phyloP scores from a whole-genome alignment of 2,329 filamentous ascomycete species.

The Beauveria bassiana region DNA sequence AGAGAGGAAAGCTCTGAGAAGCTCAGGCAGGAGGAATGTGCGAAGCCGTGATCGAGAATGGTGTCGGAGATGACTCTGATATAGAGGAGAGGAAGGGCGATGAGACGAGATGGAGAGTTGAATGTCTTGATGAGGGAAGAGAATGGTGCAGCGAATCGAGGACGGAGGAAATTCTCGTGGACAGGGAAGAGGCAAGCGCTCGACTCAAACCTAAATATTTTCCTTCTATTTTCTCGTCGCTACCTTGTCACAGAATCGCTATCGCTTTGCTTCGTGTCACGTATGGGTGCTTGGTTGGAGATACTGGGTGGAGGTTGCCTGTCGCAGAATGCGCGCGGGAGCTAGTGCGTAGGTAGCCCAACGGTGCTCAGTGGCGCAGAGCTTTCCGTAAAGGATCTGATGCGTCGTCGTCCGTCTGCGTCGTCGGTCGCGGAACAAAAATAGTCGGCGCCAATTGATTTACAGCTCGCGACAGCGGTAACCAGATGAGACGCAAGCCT shows the following conservation, averaged over 20 bases:
- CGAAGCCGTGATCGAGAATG: conserved; percentile 2
- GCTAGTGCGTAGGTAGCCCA: background rate
- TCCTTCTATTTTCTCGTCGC: background rate
- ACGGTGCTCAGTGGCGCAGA: background rate
- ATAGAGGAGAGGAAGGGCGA: conserved; percentile 19
- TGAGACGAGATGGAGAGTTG: conserved; percentile 27
- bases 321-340: background rate
- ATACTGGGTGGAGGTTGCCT: background rate
- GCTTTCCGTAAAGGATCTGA: background rate
- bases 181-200: conserved; percentile 31
- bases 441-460: background rate
- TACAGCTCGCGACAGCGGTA: background rate
- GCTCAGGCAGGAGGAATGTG: conserved; percentile 4
- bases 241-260: conserved; percentile 1
- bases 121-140: conserved; percentile 22
- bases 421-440: conserved; percentile 6
- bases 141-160: conserved; percentile 29
- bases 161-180: conserved; percentile 29
- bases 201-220: conserved; percentile 28
- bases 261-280: conserved; percentile 13
- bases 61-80: background rate
- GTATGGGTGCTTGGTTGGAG: background rate
- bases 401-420: background rate
- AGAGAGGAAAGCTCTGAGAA: conserved; percentile 14
- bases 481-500: background rate